Evolutionary conservation across 2,329 filamentous ascomycete genomes (phyloP).

Genomic region (Calonectria ilicicola): DNA sequence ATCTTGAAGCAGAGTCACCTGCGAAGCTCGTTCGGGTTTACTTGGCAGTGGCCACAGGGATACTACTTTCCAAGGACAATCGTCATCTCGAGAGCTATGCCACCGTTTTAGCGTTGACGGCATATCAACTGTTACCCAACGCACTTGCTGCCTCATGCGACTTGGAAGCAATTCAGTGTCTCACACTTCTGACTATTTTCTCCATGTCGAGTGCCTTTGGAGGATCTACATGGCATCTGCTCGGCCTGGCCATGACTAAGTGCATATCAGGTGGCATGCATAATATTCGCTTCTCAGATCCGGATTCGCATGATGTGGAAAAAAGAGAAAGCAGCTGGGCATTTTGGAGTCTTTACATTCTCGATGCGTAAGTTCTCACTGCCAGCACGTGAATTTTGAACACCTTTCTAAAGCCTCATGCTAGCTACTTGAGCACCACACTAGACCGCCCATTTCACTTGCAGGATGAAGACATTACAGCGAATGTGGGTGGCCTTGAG

Average conservation of each 20-base stretch:
- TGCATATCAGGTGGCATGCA: constrained; percentile 24
- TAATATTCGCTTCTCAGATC: constrained; percentile 3
- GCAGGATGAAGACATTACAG: constrained; percentile 26
- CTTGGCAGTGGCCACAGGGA: constrained; percentile 15
- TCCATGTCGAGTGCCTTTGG: constrained; percentile 21
- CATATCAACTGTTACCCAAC: constrained; percentile 15
- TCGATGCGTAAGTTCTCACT: constrained; percentile 16
- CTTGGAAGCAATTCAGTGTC: constrained; percentile 16
- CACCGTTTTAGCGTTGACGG: constrained; percentile 10
- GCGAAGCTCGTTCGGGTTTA: constrained; percentile 9
- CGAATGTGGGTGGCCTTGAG: background rate
- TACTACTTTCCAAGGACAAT: constrained; percentile 18
- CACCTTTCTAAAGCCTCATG: background rate
- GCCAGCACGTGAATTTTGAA: background rate
- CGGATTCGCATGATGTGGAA: constrained; percentile 4
- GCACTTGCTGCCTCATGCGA: background rate
- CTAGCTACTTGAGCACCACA: constrained; percentile 11
- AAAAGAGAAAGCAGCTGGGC: background rate
- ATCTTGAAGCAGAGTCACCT: constrained; percentile 4
- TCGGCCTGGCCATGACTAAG: constrained; percentile 20
- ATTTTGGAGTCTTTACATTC: constrained; percentile 21
- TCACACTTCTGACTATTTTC: constrained; percentile 14
- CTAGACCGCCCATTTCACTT: constrained; percentile 23
- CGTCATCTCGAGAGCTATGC: constrained; percentile 24
- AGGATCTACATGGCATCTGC: constrained; percentile 25